Conservation (phyloP, 192 early-diverging fungal genomes). For the Entomortierella lignicola region DNA sequence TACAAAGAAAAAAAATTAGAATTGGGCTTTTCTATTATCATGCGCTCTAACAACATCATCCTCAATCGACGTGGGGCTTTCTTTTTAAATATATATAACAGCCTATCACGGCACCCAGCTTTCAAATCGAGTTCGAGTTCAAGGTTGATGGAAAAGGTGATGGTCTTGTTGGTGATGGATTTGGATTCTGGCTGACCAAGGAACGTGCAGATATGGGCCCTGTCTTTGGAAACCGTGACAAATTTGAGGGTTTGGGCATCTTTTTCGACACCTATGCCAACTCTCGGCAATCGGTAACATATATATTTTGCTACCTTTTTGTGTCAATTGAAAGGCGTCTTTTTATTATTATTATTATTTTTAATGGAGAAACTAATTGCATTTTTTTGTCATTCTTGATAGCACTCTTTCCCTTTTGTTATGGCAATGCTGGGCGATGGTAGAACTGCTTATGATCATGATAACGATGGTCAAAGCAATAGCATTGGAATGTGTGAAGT, state of each 20-base stretch:
- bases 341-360: too few species aligned
- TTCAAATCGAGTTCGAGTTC: constrained; percentile 95
- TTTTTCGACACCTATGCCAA: constrained; percentile 98
- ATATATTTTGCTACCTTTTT: too few species aligned
- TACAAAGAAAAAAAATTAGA: neutral
- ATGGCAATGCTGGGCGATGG: constrained; percentile 96
- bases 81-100: constrained; percentile 36
- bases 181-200: constrained; percentile 95
- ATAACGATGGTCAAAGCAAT: constrained; percentile 82
- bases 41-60: neutral
- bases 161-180: constrained; percentile 92
- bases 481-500: constrained; percentile 74
- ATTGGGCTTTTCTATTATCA: neutral
- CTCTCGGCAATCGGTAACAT: constrained; percentile 62
- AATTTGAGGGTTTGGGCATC: constrained; percentile 92
- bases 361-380: neutral
- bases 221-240: constrained; percentile 90
- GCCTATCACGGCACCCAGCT: constrained; percentile 73
- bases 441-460: constrained; percentile 84
- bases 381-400: constrained; percentile 67
- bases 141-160: constrained; percentile 81
- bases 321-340: too few species aligned
- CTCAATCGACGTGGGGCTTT: constrained; percentile 30
- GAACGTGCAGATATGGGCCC: constrained; percentile 77
- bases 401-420: constrained; percentile 87